phyloP scores from a whole-genome alignment of 352 stramenopile genomes.

The Thalassiosira hispida region DNA sequence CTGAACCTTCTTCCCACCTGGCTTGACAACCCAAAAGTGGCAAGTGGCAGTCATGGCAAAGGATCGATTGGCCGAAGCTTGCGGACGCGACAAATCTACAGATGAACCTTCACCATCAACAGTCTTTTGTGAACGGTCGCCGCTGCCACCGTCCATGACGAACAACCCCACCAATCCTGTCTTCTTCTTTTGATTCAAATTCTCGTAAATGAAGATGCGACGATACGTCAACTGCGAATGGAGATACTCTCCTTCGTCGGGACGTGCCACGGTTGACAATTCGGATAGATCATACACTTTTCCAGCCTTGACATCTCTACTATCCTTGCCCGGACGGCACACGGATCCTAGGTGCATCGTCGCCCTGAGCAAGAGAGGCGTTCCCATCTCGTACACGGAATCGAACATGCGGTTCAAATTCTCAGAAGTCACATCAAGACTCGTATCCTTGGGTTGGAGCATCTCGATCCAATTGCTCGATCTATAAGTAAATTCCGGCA shows the following conservation, averaged over 20 bases:
- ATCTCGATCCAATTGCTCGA: conserved; percentile 84
- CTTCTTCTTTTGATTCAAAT: conserved; percentile 71
- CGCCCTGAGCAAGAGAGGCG: conserved; percentile 89
- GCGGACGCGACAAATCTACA: conserved; percentile 65
- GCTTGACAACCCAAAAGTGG: conserved; percentile 86
- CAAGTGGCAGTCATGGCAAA: conserved; percentile 71
- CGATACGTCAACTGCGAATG: conserved; percentile 59
- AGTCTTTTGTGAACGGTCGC: conserved; percentile 23
- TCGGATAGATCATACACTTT: conserved; percentile 73
- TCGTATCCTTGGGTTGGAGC: conserved; percentile 86
- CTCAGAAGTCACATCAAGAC: conserved; percentile 70
- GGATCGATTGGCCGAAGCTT: conserved; percentile 30
- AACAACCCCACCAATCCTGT: conserved; percentile 80
- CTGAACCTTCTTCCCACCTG: conserved; percentile 70
- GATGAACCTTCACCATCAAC: conserved; percentile 19
- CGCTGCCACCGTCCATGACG: conserved; percentile 66
- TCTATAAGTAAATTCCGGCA: conserved; percentile 79
- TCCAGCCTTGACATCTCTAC: conserved; percentile 50
- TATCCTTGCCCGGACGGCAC: conserved; percentile 59
- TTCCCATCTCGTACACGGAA: conserved; percentile 93
- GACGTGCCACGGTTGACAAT: conserved; percentile 60
- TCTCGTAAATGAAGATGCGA: conserved; percentile 77
- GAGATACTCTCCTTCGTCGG: conserved; percentile 72
- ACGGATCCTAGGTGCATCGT: conserved; percentile 92
- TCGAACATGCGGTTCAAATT: conserved; percentile 60